phyloP scores from a whole-genome alignment of 2,329 filamentous ascomycete species.

The Drechslera avenae region DNA sequence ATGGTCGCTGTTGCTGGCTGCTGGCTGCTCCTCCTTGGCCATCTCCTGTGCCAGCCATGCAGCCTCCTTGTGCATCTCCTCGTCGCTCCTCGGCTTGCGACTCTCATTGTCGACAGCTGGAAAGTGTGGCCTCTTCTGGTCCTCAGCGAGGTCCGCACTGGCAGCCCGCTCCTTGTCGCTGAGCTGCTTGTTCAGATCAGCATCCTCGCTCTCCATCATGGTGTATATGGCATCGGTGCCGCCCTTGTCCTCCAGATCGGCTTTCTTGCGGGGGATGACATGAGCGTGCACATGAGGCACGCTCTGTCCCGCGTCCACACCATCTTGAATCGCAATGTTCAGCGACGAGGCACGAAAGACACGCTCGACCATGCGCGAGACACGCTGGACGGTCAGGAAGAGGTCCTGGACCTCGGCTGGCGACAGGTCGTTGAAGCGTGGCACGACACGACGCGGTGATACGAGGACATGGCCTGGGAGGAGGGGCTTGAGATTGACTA shows the following conservation, averaged over 20 bases:
- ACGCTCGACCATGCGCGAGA: conserved; percentile 74
- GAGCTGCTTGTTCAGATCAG: conserved; percentile 76
- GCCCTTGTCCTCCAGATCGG: conserved; percentile 62
- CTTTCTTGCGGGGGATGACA: conserved; percentile 74
- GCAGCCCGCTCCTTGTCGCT: conserved; percentile 61
- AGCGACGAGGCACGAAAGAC: conserved; percentile 72
- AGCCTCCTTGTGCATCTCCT: conserved; percentile 83
- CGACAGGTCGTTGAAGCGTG: conserved; percentile 76
- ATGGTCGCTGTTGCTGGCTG: neutral
- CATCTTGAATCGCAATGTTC: conserved; percentile 96
- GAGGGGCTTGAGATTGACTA: conserved; percentile 95
- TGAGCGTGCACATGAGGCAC: conserved; percentile 94
- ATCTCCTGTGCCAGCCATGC: conserved; percentile 65
- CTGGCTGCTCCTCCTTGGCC: conserved; percentile 48
- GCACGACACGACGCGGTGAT: conserved; percentile 71
- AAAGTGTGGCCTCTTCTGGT: conserved; percentile 60
- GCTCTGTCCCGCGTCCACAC: conserved; percentile 86
- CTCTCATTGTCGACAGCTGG: conserved; percentile 70
- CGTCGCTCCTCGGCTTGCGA: conserved; percentile 67
- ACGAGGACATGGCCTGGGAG: conserved; percentile 92
- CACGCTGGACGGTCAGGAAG: conserved; percentile 82
- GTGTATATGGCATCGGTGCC: conserved; percentile 79
- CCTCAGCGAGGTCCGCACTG: conserved; percentile 29
- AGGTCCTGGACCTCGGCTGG: conserved; percentile 78
- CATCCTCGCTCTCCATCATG: conserved; percentile 80